A percentile compares a stretch with the other conserved stretches of the same genome.
phyloP scores from a whole-genome alignment of 371 early-diverging fungal species.

The Lichtheimia ramosa region DNA sequence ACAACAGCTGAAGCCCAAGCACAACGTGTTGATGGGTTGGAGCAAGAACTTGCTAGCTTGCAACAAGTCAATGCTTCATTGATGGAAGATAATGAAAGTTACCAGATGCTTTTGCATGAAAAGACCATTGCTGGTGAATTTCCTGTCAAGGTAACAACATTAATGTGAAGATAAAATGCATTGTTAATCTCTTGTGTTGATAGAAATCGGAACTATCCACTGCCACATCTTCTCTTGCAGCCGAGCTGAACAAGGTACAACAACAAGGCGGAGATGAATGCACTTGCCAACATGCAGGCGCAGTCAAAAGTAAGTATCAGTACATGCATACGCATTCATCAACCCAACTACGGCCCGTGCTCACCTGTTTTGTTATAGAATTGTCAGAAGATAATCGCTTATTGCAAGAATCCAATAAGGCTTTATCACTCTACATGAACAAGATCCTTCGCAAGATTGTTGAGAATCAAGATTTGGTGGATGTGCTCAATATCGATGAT shows the following conservation, averaged over 20 bases:
- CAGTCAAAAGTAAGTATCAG: conserved; percentile 9
- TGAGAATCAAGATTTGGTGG: conserved; percentile 27
- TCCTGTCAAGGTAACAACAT: conserved; percentile 23
- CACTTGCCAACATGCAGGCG: conserved; percentile 6
- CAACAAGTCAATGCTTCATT: conserved; percentile 63
- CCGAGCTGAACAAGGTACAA: conserved; percentile 13
- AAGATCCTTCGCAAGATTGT: conserved; percentile 34
- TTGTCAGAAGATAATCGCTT: conserved; percentile 22
- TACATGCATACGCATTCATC: not conserved
- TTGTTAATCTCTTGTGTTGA: not conserved
- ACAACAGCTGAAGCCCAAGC: conserved; percentile 30
- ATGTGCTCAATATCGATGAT: conserved; percentile 31
- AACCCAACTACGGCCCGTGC: not conserved
- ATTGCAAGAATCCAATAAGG: conserved; percentile 34
- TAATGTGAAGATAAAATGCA: not conserved
- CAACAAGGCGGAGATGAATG: conserved; percentile 1
- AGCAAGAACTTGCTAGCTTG: conserved; percentile 52
- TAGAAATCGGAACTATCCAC: not conserved
- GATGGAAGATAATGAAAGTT: conserved; percentile 85
- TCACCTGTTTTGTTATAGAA: conserved; percentile 13
- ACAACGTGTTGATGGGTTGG: conserved; percentile 31
- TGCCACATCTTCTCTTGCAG: conserved; percentile 6
- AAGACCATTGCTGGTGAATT: conserved; percentile 78
- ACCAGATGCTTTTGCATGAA: conserved; percentile 77
- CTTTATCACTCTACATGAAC: conserved; percentile 32